phyloP scores from a whole-genome alignment of 306 rosid species.

The Prosopis cineraria region DNA sequence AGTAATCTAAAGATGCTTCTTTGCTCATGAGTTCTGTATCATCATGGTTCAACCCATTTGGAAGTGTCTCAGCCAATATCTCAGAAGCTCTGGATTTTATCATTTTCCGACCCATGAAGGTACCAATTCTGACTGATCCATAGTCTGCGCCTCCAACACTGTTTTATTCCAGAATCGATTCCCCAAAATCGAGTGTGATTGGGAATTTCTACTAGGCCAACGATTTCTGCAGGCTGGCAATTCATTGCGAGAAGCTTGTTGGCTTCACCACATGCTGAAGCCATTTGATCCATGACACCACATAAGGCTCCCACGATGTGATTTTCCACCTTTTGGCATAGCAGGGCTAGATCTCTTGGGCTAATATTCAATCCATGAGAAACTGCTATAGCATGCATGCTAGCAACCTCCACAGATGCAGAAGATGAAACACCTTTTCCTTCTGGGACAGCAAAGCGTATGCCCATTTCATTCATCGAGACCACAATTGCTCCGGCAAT shows the following conservation, averaged over 20 bases:
- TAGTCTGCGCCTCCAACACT: conserved; percentile 60
- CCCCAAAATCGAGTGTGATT: conserved; percentile 87
- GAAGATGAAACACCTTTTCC: conserved; percentile 99
- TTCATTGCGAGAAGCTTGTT: conserved; percentile 95
- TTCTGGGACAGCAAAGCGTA: conserved; percentile 85
- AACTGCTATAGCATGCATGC: conserved; percentile 89
- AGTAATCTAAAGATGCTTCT: conserved; percentile 73
- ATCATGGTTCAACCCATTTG: conserved; percentile 56
- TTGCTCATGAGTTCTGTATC: conserved; percentile 65
- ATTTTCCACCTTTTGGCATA: conserved; percentile 98
- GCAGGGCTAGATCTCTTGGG: conserved; percentile 85
- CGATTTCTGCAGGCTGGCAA: conserved; percentile 98
- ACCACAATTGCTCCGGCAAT: conserved; percentile 84
- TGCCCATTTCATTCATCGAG: conserved; percentile 81
- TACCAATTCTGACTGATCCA: conserved; percentile 65
- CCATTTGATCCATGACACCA: conserved; percentile 99
- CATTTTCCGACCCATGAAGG: conserved; percentile 88
- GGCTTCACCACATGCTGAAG: conserved; percentile 97
- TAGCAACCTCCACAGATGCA: conserved; percentile 92
- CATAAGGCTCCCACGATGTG: conserved; percentile 97
- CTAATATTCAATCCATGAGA: conserved; percentile 77
- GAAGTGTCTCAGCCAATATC: conserved; percentile 47
- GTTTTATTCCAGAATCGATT: conserved; percentile 93
- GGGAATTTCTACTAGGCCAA: conserved; percentile 97
- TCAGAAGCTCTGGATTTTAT: conserved; percentile 69